Conservation (phyloP, 805 yeast genomes). For the Candida succiphila region DNA sequence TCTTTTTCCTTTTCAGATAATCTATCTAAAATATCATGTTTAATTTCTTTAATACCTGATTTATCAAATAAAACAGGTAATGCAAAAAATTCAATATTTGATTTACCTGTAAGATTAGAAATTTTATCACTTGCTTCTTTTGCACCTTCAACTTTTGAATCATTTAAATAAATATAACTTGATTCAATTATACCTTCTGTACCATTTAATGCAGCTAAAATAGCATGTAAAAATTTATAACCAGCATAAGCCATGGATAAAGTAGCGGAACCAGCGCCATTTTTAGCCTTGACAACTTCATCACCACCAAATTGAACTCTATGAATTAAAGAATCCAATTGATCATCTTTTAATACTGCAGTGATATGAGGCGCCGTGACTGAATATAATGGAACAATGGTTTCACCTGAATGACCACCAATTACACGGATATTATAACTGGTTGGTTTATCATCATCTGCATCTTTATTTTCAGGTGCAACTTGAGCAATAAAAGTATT, state of each 20-base stretch:
- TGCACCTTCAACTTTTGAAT: constrained; percentile 39
- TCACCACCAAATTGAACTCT: constrained; percentile 96
- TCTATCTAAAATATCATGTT: constrained; percentile 40
- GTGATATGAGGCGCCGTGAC: constrained; percentile 20
- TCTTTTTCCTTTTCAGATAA: constrained; percentile 44
- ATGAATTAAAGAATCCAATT: constrained; percentile 52
- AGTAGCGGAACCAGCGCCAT: constrained; percentile 92
- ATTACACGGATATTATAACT: constrained; percentile 61
- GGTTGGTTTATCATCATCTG: constrained; percentile 28
- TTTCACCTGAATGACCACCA: constrained; percentile 95
- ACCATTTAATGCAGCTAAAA: constrained; percentile 55
- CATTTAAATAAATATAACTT: constrained; percentile 45
- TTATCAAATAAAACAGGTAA: constrained; percentile 48
- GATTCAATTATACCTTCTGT: constrained; percentile 58
- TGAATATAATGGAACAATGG: constrained; percentile 80
- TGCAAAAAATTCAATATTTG: constrained; percentile 39
- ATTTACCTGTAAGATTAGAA: constrained; percentile 18
- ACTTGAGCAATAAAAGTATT: constrained; percentile 65
- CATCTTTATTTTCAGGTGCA: constrained; percentile 22
- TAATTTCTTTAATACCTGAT: constrained; percentile 47
- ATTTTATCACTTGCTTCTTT: constrained; percentile 32
- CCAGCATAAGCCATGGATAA: constrained; percentile 93
- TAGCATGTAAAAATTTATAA: constrained; percentile 58
- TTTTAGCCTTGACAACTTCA: constrained; percentile 88
- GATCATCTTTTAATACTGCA: constrained; percentile 22